These are phyloP conservation scores for Aspergillus carlsbadensis DNA, from an alignment of 495 filamentous ascomycete genomes.

Conservation along the genomic window DNA sequence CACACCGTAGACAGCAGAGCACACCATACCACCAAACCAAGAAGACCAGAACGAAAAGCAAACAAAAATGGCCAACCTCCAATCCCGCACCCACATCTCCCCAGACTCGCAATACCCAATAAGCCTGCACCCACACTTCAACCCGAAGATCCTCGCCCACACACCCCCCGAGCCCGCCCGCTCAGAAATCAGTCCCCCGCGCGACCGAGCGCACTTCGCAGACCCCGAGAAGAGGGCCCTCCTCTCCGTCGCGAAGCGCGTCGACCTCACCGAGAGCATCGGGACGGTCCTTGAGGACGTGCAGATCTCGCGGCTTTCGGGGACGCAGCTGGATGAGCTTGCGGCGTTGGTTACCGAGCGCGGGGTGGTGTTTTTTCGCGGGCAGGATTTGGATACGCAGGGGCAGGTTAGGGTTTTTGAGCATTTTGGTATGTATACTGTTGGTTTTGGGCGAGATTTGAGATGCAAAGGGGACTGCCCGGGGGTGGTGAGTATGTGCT, in stretches of 20 bases:
- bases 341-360: conserved; percentile 43
- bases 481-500: no score
- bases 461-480: no score
- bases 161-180: conserved; percentile 45
- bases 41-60: neutral
- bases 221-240: conserved; percentile 52
- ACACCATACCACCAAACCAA: no score
- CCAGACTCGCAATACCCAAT: conserved; percentile 19
- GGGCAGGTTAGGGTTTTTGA: conserved; percentile 50
- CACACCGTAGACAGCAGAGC: no score
- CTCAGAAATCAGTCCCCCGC: conserved; percentile 39
- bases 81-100: conserved; percentile 25
- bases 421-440: conserved; percentile 43
- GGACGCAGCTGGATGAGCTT: conserved; percentile 41
- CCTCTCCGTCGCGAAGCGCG: conserved; percentile 41
- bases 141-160: conserved; percentile 44
- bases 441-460: neutral
- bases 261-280: conserved; percentile 53
- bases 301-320: conserved; percentile 41
- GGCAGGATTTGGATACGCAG: conserved; percentile 51
- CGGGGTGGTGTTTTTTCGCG: conserved; percentile 44
- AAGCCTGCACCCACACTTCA: conserved; percentile 25
- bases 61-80: conserved; percentile 17
- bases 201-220: conserved; percentile 50
- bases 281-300: conserved; percentile 45